These are phyloP conservation scores for Colletotrichum brevisporum DNA, from an alignment of 2,329 filamentous ascomycete genomes.

Conservation along the genomic window DNA sequence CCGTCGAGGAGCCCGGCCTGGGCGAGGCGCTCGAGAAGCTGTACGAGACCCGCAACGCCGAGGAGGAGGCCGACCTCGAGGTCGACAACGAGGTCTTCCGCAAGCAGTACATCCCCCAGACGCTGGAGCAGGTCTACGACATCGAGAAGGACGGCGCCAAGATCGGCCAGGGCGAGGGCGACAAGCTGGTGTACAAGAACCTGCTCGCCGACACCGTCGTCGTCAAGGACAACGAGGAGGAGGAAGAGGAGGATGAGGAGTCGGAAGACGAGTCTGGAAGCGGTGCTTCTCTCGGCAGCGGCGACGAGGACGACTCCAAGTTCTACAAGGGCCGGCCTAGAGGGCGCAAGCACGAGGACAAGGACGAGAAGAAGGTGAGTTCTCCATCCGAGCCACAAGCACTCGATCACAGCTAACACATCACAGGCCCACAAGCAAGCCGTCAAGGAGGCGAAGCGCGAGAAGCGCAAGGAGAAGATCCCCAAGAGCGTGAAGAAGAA, in stretches of 20 bases:
- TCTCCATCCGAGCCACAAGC: neutral
- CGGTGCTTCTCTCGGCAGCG: conserved; percentile 62
- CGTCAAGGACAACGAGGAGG: conserved; percentile 53
- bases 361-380: conserved; percentile 84
- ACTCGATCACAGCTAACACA: conserved; percentile 43
- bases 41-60: conserved; percentile 69
- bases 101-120: conserved; percentile 97
- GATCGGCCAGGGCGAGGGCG: conserved; percentile 79
- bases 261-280: conserved; percentile 62
- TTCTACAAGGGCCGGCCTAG: conserved; percentile 79
- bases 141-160: conserved; percentile 90
- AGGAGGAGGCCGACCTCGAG: conserved; percentile 73
- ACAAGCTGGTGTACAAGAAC: conserved; percentile 86
- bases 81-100: conserved; percentile 94
- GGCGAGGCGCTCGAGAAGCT: conserved; percentile 75
- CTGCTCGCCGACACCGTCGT: conserved; percentile 81
- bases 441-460: conserved; percentile 95
- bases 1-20: conserved; percentile 74
- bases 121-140: conserved; percentile 95
- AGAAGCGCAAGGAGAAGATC: conserved; percentile 95
- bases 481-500: conserved; percentile 97
- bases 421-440: conserved; percentile 80
- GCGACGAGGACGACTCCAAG: conserved; percentile 59
- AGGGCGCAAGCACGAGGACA: conserved; percentile 90
- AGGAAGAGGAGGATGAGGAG: conserved; percentile 54